Evolutionary conservation across 495 filamentous ascomycete genomes (phyloP), one percentile per base, ranked within the genome.

Genomic region (Aspergillus leporis): DNA sequence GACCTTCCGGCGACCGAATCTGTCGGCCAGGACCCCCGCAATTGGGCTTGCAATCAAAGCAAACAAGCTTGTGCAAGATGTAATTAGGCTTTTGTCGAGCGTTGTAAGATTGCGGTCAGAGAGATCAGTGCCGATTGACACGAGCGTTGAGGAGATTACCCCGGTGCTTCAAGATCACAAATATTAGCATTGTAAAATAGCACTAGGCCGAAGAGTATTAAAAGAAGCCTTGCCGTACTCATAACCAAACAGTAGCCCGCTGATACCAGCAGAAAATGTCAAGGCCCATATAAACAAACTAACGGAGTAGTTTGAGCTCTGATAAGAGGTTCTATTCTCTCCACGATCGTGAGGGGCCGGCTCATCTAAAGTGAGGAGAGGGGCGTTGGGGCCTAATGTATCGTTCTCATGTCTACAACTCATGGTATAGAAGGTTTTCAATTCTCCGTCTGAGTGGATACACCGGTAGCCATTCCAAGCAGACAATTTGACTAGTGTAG

Each of bases 241-340:
- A 82, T 93, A 97, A 59, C 92, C 92, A 74, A 97, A 97, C 2
- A 97, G 71, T 14, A 97, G 78, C 5, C 92, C 92, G 59, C 87
- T 91, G 31, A 97, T 89, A 5, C 90, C 91, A 9, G 92, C 91
- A 22, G 88, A 86, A 51, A 92, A 77, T 2, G 92, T 92, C 14
- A 96, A 76, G 2, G 85, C 71, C 88, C 90, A 94, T 56, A 95
- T 78, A 51, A 85, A 85, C 66, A 72, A 69, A 25, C 70, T 66
- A 28, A 70, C 70, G 19, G 69, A 67, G 46, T 64, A 64, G 32
- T 31, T 34, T 18, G 50, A 18, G 22, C 59, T 46, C 19, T 59
- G 51, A 32, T 56, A 58, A 16, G 60, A 36, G 22, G 22, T 49
- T 32, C 14, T 53, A 18, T 63, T 63, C 51, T 50, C 51, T 43